phyloP scores from a whole-genome alignment of 2,329 filamentous ascomycete species.

The Pseudogymnoascus sp. region DNA sequence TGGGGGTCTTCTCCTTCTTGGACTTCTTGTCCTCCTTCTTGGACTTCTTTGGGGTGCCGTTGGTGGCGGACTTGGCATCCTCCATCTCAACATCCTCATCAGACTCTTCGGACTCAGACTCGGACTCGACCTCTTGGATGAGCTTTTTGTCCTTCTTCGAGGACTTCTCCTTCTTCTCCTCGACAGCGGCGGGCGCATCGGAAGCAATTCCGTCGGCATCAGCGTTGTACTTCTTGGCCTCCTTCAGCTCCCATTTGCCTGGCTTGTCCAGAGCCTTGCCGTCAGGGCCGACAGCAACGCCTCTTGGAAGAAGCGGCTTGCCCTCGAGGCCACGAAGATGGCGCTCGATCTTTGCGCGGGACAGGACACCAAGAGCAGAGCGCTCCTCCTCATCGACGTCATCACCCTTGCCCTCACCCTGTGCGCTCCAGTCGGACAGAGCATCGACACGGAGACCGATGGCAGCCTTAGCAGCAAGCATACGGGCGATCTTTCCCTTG shows the following conservation, averaged over 20 bases:
- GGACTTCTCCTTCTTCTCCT: conserved; percentile 41
- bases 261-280: conserved; percentile 52
- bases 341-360: conserved; percentile 66
- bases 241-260: conserved; percentile 84
- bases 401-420: conserved; percentile 54
- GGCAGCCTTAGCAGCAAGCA: conserved; percentile 87
- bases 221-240: conserved; percentile 86
- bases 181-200: conserved; percentile 50
- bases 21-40: conserved; percentile 36
- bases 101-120: conserved; percentile 13
- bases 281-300: conserved; percentile 65
- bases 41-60: conserved; percentile 16
- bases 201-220: conserved; percentile 79
- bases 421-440: conserved; percentile 64
- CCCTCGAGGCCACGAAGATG: conserved; percentile 74
- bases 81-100: conserved; percentile 22
- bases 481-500: conserved; percentile 98
- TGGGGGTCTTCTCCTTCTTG: conserved; percentile 37
- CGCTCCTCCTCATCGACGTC: conserved; percentile 81
- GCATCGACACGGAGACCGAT: conserved; percentile 91
- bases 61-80: conserved; percentile 29
- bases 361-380: conserved; percentile 65
- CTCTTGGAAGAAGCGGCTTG: conserved; percentile 74
- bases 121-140: conserved; percentile 24
- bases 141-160: conserved; percentile 35